phyloP scores from a whole-genome alignment of 1,284 basidiomycete genomes.

The Sphaerobolus stellatus region DNA sequence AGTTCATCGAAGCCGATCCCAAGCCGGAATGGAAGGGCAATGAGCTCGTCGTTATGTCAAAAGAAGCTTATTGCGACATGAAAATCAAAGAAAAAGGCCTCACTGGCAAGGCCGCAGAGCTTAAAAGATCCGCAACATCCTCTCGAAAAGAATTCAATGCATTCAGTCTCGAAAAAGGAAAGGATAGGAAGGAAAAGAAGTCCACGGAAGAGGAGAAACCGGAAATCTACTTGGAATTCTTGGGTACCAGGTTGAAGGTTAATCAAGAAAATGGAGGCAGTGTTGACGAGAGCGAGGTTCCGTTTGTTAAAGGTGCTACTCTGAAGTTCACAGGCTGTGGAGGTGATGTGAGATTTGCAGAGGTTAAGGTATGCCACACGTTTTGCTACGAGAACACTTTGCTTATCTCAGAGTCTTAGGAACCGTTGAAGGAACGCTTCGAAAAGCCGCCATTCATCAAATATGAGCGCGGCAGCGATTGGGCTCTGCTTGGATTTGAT shows the following conservation, averaged over 20 bases:
- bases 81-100: constrained; percentile 96
- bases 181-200: constrained; percentile 38
- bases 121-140: constrained; percentile 46
- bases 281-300: constrained; percentile 70
- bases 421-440: constrained; percentile 77
- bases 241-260: constrained; percentile 63
- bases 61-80: constrained; percentile 92
- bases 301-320: constrained; percentile 69
- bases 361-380: constrained; percentile 59
- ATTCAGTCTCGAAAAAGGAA: constrained; percentile 69
- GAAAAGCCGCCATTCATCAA: constrained; percentile 73
- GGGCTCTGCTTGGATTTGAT: constrained; percentile 48
- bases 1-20: constrained; percentile 77
- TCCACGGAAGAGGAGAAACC: constrained; percentile 41
- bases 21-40: constrained; percentile 77
- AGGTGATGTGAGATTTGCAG: constrained; percentile 62
- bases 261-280: constrained; percentile 64
- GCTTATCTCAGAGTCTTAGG: constrained; percentile 39
- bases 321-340: constrained; percentile 74
- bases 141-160: constrained; percentile 77
- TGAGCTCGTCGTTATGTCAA: constrained; percentile 84
- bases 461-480: constrained; percentile 55
- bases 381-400: constrained; percentile 14
- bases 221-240: constrained; percentile 68
- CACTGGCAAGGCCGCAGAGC: constrained; percentile 60